Evolutionary conservation across 768 basidiomycete species (phyloP), one percentile per base, ranked within the genome.

Genomic region (Lactarius psammicola): DNA sequence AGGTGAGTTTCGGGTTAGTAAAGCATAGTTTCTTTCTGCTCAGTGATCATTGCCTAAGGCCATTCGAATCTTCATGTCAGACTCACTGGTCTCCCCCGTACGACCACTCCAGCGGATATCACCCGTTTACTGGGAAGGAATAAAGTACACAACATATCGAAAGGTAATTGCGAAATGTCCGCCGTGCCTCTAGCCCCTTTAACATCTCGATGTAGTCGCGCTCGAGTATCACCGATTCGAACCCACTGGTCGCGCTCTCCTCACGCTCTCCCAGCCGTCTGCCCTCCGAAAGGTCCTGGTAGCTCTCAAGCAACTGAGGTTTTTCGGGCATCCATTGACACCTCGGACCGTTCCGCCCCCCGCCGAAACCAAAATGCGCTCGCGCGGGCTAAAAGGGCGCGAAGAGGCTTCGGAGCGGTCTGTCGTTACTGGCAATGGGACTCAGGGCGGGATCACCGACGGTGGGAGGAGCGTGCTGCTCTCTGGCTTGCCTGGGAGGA

Each of bases 181-280:
- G 23, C 59, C 51, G 1, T 31, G 30, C 18, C 54, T 55, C 26
- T 23, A 34, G 23, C 28, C 4, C 28, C 33, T 42, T 28, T 20
- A 38, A 33, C 18, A 51, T 23, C n/a, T 42, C 34, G 13, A 7
- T 40, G 13, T 67, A 90, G 89, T 87, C 30, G 78, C 81, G 23
- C 71, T 90, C 33, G 78, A 86, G 60, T 89, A 92, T 70, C 69
- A 79, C 44, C 81, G 81, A 59, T 89, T 89, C 75, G 71, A 76
- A 28, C 87, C 88, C 8, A 85, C 84, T 1, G 84, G 85, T 34
- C 75, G 76, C 26, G 90, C 88, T 8, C 77, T 82, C 68, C 74
- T 93, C 56, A 83, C 84, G 17, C 74, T 91, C 63, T 74, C 80
- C 13, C 76, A 80, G 40, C 75, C 84, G 1, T 78, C 84, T 26